Conservation (phyloP, 345 rosid genomes). For the Geranium rotundifolium region DNA sequence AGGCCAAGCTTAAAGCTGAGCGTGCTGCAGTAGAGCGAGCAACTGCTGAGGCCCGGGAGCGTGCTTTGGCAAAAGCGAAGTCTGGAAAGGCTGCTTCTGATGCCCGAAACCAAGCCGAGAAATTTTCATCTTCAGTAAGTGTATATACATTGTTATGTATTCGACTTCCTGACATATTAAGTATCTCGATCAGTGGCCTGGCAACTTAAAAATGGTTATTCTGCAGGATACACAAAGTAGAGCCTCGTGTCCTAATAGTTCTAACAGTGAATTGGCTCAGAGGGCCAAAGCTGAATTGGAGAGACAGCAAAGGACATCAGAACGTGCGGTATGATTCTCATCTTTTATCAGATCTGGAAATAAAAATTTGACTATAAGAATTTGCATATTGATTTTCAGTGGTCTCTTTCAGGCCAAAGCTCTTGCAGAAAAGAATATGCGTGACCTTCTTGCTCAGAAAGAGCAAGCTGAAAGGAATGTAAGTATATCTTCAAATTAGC, state of each 20-base stretch:
- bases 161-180: neutral
- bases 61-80: slow-evolving; percentile 77
- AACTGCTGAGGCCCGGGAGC: slow-evolving; percentile 82
- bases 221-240: slow-evolving; percentile 51
- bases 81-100: slow-evolving; percentile 41
- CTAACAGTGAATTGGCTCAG: slow-evolving; percentile 46
- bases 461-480: slow-evolving; percentile 95
- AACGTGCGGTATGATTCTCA: slow-evolving; percentile 59
- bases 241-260: slow-evolving; percentile 31
- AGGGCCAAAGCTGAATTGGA: slow-evolving; percentile 59
- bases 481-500: slow-evolving; percentile 12
- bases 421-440: slow-evolving; percentile 88
- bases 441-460: slow-evolving; percentile 67
- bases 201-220: slow-evolving; percentile 6
- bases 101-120: slow-evolving; percentile 37
- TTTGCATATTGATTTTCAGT: slow-evolving; percentile 2
- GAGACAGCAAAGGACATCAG: slow-evolving; percentile 71
- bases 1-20: slow-evolving; percentile 69
- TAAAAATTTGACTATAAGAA: neutral
- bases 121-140: slow-evolving; percentile 43
- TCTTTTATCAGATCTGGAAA: neutral
- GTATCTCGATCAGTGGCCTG: slow-evolving; percentile 2
- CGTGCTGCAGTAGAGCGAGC: slow-evolving; percentile 96
- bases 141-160: slow-evolving; percentile 4
- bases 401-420: slow-evolving; percentile 63